These are phyloP conservation scores for Cutaneotrichosporon sp. DNA, from an alignment of 1,284 basidiomycete genomes.

Conservation along the genomic window DNA sequence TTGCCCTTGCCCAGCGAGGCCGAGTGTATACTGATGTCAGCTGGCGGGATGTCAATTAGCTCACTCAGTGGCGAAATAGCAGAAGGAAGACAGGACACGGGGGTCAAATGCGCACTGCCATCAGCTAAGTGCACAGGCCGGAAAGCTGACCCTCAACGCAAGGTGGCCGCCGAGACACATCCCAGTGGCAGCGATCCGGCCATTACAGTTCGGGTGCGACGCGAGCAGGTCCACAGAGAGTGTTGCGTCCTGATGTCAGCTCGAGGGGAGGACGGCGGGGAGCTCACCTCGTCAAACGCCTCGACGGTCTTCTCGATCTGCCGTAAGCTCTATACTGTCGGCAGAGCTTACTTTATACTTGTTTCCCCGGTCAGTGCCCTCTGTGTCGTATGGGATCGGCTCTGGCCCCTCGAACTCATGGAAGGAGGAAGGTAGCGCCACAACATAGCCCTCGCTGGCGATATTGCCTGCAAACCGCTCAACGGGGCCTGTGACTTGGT, in stretches of 20 bases:
- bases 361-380: conserved; percentile 88
- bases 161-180: conserved; percentile 51
- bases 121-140: background rate
- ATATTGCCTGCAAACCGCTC: conserved; percentile 76
- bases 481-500: conserved; percentile 48
- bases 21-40: conserved; percentile 57
- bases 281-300: conserved; percentile 72
- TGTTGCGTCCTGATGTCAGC: conserved; percentile 60
- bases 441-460: conserved; percentile 65
- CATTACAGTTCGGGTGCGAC: conserved; percentile 75
- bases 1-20: conserved; percentile 80
- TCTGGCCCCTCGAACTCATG: conserved; percentile 88
- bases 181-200: conserved; percentile 64
- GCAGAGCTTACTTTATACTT: conserved; percentile 63
- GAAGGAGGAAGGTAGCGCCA: conserved; percentile 53
- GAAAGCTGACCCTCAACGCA: conserved; percentile 48
- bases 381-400: conserved; percentile 74
- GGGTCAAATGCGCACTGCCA: conserved; percentile 73
- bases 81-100: conserved; percentile 75
- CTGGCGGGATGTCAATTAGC: conserved; percentile 4
- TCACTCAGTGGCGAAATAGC: conserved; percentile 84
- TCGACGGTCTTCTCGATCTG: conserved; percentile 77
- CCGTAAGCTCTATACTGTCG: background rate
- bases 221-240: conserved; percentile 68
- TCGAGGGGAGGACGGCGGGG: too few species aligned